Percentiles rank a stretch among this genome's conserved stretches.
These are phyloP conservation scores for Aspergillus hortae DNA, from an alignment of 2,329 filamentous ascomycete species.

Conservation along the genomic window DNA sequence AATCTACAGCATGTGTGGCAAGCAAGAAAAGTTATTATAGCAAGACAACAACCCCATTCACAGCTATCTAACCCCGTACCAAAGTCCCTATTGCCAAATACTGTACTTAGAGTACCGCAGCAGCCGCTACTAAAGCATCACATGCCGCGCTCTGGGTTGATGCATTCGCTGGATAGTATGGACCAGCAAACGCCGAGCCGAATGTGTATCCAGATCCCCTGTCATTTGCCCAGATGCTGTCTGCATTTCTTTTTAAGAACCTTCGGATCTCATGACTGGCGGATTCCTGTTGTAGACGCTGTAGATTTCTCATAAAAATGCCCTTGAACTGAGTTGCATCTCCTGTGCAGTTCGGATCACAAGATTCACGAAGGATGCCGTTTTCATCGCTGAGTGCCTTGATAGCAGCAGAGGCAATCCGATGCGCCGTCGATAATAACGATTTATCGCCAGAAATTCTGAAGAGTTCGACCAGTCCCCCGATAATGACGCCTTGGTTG, in stretches of 20 bases:
- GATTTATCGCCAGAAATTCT: conserved; percentile 38
- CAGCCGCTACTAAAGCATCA: conserved; percentile 3
- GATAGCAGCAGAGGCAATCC: conserved; percentile 55
- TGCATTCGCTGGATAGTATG: conserved; percentile 1
- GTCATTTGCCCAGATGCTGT: conserved; percentile 6
- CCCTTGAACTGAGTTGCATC: conserved; percentile 68
- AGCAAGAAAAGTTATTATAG: too few species aligned
- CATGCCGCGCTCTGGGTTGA: conserved; percentile 6
- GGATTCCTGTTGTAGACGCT: conserved; percentile 47
- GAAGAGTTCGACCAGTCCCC: conserved; percentile 54
- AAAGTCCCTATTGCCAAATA: too few species aligned
- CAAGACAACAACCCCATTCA: too few species aligned
- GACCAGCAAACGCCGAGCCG: not conserved
- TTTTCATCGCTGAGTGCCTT: conserved; percentile 41
- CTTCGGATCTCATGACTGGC: not conserved
- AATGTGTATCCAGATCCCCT: not conserved
- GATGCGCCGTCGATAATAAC: conserved; percentile 43
- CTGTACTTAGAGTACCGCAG: not conserved
- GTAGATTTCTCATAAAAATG: conserved; percentile 64
- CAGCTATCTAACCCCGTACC: too few species aligned
- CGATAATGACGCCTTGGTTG: conserved; percentile 60
- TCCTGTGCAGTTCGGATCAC: conserved; percentile 51
- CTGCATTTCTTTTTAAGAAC: conserved; percentile 1
- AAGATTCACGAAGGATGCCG: conserved; percentile 53
- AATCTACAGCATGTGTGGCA: too few species aligned